Conservation (phyloP, 139 green algal genomes). For the Diplosphaera chodatii region DNA sequence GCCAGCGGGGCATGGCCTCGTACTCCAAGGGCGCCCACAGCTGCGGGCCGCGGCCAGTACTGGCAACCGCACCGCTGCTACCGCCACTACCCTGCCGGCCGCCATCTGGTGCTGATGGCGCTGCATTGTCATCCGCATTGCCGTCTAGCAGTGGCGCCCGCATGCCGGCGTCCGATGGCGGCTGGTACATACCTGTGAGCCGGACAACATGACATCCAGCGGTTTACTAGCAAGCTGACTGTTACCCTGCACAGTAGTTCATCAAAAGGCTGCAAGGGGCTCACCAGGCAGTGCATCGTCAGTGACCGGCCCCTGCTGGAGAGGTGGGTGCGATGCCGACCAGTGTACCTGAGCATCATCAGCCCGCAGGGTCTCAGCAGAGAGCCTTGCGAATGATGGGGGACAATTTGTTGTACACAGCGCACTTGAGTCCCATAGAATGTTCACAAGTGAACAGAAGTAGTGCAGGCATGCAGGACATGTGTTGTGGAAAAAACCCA, state of each 20-base stretch:
- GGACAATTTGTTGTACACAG: no score
- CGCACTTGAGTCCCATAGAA: no score
- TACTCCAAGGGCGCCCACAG: constrained; percentile 18
- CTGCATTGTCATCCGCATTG: not conserved
- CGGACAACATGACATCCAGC: no score
- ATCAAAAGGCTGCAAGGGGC: no score
- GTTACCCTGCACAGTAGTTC: no score
- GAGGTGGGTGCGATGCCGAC: not conserved
- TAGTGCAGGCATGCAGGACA: no score
- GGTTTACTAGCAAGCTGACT: no score
- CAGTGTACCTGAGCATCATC: constrained; percentile 19
- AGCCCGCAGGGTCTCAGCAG: no score
- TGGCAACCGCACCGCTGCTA: no score
- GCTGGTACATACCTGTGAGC: not conserved
- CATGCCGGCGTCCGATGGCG: not conserved
- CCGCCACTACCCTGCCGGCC: not conserved
- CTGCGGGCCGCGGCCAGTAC: not conserved
- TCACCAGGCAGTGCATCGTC: not conserved
- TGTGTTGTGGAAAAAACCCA: no score
- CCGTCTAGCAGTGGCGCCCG: not conserved
- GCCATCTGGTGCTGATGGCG: not conserved
- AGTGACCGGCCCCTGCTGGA: not conserved
- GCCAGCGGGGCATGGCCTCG: constrained; percentile 20
- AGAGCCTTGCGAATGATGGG: no score
- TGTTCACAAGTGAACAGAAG: no score